Evolutionary conservation across 177 flowering plant genomes (phyloP).

Genomic region (Tripterygium wilfordii): DNA sequence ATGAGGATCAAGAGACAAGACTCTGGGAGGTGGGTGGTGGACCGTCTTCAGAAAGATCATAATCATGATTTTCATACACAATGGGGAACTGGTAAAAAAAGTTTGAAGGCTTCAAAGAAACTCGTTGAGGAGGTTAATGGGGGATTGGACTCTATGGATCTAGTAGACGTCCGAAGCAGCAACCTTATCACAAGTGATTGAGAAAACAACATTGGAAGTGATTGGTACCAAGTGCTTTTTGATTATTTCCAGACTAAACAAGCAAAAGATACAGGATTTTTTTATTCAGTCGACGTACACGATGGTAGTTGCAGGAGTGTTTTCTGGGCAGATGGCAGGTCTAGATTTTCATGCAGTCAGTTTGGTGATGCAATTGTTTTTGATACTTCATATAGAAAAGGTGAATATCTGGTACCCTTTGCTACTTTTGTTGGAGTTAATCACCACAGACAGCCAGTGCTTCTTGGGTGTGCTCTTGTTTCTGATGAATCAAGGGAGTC

Average conservation of each 20-base stretch:
- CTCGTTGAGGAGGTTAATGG: constrained; percentile 24
- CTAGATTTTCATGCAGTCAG: constrained; percentile 47
- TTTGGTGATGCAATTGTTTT: constrained; percentile 53
- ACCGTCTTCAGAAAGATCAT: constrained; percentile 47
- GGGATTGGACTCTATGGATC: constrained; percentile 27
- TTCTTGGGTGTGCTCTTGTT: constrained; percentile 57
- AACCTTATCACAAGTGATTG: constrained; percentile 15
- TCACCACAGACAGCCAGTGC: constrained; percentile 56
- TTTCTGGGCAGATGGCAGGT: constrained; percentile 67
- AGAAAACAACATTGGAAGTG: constrained; percentile 36
- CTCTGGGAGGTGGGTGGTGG: constrained; percentile 52
- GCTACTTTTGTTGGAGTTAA: constrained; percentile 59
- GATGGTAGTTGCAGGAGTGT: constrained; percentile 40
- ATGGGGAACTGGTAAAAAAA: constrained; percentile 15
- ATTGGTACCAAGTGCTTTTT: constrained; percentile 47
- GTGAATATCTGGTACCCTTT: constrained; percentile 36
- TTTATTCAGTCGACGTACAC: constrained; percentile 41
- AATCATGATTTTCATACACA: constrained; percentile 40
- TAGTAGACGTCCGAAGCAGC: constrained; percentile 19
- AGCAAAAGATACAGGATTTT: constrained; percentile 57
- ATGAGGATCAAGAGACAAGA: constrained; percentile 58
- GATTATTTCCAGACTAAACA: constrained; percentile 55
- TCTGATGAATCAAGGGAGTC: constrained; percentile 48
- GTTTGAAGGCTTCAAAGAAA: constrained; percentile 14
- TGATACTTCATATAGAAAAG: constrained; percentile 46